Evolutionary conservation across 805 yeast genomes (phyloP).

Genomic region (Wickerhamomyces silvicola): DNA sequence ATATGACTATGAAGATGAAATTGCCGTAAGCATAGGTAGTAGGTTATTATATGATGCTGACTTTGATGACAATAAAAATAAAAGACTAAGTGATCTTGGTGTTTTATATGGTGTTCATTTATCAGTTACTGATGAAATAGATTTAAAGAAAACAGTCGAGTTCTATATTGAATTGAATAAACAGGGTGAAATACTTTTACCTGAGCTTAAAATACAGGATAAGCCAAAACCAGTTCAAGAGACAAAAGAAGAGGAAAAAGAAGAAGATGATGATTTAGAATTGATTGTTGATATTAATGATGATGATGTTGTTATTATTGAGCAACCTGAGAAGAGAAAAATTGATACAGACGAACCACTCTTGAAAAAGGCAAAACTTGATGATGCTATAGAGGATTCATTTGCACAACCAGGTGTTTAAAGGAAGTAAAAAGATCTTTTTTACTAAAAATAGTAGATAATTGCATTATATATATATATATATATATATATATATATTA

Average conservation of each 20-base stretch:
- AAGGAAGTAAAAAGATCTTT: slow-evolving; percentile 4
- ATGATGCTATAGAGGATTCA: slow-evolving; percentile 5
- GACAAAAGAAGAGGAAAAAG: slow-evolving; percentile 20
- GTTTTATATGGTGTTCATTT: slow-evolving; percentile 56
- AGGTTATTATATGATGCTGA: slow-evolving; percentile 76
- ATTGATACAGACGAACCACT: too few species aligned
- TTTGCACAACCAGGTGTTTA: slow-evolving; percentile 7
- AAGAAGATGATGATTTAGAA: slow-evolving; percentile 12
- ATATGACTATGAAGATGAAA: slow-evolving; percentile 49
- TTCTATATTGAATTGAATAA: slow-evolving; percentile 38
- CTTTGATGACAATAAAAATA: slow-evolving; percentile 68
- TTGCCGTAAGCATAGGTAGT: slow-evolving; percentile 49
- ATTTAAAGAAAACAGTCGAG: slow-evolving; percentile 54
- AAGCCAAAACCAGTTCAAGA: slow-evolving; percentile 15
- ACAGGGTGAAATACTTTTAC: slow-evolving; percentile 20
- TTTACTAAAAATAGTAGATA: not conserved
- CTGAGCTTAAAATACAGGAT: slow-evolving; percentile 28
- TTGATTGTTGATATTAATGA: slow-evolving; percentile 12
- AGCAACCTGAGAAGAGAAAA: slow-evolving; percentile 20
- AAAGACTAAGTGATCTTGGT: slow-evolving; percentile 44
- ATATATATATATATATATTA: too few species aligned
- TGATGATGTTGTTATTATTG: slow-evolving; percentile 16
- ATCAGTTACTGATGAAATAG: slow-evolving; percentile 77
- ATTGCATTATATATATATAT: too few species aligned
- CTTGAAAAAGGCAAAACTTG: too few species aligned